Base-by-base conservation (phyloP, 257 asterid genomes). In the Solanum chiquidenum region DNA sequence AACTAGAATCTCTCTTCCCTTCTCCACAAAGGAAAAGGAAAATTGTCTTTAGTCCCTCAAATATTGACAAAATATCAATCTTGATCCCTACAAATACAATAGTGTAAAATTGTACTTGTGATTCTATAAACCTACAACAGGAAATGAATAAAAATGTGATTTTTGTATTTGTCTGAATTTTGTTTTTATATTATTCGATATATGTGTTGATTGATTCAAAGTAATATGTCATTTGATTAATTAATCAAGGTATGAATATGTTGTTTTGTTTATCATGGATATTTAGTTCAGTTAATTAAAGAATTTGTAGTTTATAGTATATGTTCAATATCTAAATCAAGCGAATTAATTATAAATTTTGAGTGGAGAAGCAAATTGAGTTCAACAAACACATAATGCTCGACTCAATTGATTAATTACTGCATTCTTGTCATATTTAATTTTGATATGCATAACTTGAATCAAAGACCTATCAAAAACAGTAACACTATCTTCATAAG, bases 211-310 rank as follows among this genome's bases (percentile, higher is more conserved):
- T 14, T 8, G 4, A 31, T 31, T 8, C 3, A 71, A 33, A 8
- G 13, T 33, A 7, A 4, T 33, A 16, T 31, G 25, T 3, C 2
- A 18, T 33, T 16, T 8, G 42, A 16, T 71, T 71, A 33, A 71
- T 33, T 33, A 71, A 71, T 71, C 0, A 0, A 71, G 42, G 1
- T 16, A 71, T 5, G 12, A 0, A 31, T 33, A 31, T 0, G 4
- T 71, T 69, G 2, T 29, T 69, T 33, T 33, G n/a, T 33, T 31
- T 9, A 71, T 1, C 6, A 0, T 13, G 1, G 0, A 13, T 0
- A 13, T 0, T 0, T 29, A 7, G 21, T 3, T 2, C 0, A 16
- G 1, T 18, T 71, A 7, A 14, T 7, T 4, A 71, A 33, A 0
- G 3, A 9, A 2, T 7, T 33, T 31, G n/a, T 16, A 5, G 5